These are phyloP conservation scores for Solanum neorickii DNA, from an alignment of 257 asterid species.

Conservation along the genomic window DNA sequence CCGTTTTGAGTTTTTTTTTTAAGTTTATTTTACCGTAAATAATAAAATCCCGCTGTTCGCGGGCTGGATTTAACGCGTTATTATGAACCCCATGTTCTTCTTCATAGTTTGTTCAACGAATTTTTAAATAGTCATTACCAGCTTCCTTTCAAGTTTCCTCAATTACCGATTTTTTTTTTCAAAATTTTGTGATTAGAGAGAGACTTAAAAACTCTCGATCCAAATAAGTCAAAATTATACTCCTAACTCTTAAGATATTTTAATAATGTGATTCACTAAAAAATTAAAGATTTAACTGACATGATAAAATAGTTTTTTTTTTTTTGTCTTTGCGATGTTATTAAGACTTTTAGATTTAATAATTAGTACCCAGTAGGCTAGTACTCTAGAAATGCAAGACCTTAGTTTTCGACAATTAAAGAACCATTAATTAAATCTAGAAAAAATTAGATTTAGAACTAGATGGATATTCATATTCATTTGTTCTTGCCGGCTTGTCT, in stretches of 20 bases:
- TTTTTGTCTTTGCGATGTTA: background rate
- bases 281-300: background rate
- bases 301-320: background rate
- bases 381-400: background rate
- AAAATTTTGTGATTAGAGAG: no score
- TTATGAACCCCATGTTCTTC: conserved; percentile 9
- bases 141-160: background rate
- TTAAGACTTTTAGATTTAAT: background rate
- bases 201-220: background rate
- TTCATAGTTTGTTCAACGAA: background rate
- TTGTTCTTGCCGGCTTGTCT: background rate
- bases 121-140: background rate
- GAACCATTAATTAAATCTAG: background rate
- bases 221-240: no score
- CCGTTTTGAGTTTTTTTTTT: background rate
- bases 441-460: background rate
- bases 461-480: background rate
- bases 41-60: conserved; percentile 20
- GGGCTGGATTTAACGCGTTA: conserved; percentile 48
- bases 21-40: background rate
- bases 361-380: background rate
- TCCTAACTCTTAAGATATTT: background rate
- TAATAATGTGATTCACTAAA: background rate
- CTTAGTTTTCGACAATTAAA: background rate
- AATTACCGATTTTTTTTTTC: background rate